phyloP scores from a whole-genome alignment of 225 moss, liverwort and hornwort species.

The Sphagnum contortum region DNA sequence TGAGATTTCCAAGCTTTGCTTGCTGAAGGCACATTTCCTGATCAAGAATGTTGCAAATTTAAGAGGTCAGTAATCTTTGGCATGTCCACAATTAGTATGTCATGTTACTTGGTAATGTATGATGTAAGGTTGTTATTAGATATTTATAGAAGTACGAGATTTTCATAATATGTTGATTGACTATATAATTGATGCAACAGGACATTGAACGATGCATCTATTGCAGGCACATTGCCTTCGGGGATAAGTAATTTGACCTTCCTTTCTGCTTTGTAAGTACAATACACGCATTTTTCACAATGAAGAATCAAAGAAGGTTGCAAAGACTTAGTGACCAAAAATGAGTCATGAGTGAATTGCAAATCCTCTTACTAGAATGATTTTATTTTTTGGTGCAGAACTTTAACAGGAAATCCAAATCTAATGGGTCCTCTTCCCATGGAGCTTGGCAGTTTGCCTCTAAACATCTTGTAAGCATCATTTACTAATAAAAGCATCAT shows the following conservation, averaged over 20 bases:
- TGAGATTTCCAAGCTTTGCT: too few species aligned
- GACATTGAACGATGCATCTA: background rate
- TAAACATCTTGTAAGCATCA: constrained; percentile 10
- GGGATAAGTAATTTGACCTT: background rate
- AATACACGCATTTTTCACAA: background rate
- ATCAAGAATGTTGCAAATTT: background rate
- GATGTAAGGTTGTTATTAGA: background rate
- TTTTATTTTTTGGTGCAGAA: constrained; percentile 6
- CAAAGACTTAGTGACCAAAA: background rate
- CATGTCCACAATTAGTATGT: too few species aligned
- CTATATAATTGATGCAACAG: background rate
- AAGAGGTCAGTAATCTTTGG: background rate
- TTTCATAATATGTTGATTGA: background rate
- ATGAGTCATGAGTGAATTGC: too few species aligned
- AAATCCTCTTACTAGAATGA: background rate
- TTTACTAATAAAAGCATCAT: background rate
- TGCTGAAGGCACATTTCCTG: background rate
- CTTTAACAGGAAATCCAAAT: constrained; percentile 17
- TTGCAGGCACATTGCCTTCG: constrained; percentile 1
- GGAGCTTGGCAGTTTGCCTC: constrained; percentile 16
- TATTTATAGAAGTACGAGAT: background rate
- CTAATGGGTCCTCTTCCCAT: constrained; percentile 17
- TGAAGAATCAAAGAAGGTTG: background rate
- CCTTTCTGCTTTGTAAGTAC: constrained; percentile 1
- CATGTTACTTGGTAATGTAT: too few species aligned